Base-by-base conservation (phyloP, 768 basidiomycete species). In the Rhizopogon sp. region DNA sequence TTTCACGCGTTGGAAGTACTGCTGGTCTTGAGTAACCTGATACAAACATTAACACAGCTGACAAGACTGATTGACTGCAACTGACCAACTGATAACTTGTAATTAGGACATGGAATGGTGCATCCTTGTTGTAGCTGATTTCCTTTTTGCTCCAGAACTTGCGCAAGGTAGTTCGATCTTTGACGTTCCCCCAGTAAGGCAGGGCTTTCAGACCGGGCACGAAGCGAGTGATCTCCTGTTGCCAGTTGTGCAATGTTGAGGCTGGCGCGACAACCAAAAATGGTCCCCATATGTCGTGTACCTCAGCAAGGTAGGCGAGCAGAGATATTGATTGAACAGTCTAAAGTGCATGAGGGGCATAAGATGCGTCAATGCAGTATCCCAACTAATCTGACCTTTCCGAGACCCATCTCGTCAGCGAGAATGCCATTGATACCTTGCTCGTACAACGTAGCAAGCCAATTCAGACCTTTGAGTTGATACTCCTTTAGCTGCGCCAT, bases 401-500 rank as follows among this genome's bases (percentile, higher is more conserved):
- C 90, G 9, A 93, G 82, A 72, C 94, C 94, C 96, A 98, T 98
- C 73, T 99, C 97, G 67, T 99, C 97, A 2, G 97, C 97, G 20
- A 99, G 80, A 63, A 99, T 99, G 46, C 97, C 97, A 65, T 99
- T 99, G 79, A 98, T 98, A 43, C 97, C 97, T 70, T 98, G 96
- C 68, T 98, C 97, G 65, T 98, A 99, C 20, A 99, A 76, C 14
- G 95, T 97, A 16, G 88, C 97, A 25, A 99, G 76, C 97, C 97
- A 99, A 60, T 97, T 98, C 35, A 99, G 78, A 58, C 97, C 97
- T 65, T 98, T 98, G 54, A 99, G 71, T 68, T 99, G 97, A 68
- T 98, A 99, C 69, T 99, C 97, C 71, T 99, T 99, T 52, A 99
- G 74, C 61, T 93, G 90, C 7, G 94, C 93, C 82, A 93, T 93